Evolutionary conservation across 441 rosid species (phyloP).

Genomic region (Populus hybrid): DNA sequence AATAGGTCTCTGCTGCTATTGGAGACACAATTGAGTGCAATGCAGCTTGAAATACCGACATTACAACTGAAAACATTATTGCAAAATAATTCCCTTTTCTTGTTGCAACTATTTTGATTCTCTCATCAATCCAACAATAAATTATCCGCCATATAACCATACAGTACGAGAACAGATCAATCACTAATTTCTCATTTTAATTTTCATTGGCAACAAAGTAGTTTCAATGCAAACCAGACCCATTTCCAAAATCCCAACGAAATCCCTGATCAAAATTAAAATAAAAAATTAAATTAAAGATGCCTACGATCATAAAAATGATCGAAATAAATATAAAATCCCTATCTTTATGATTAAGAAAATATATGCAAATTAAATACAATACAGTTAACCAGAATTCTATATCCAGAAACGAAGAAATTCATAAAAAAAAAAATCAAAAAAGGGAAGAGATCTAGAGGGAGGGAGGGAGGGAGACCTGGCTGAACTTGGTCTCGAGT

Average conservation of each 20-base stretch:
- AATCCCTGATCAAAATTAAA: neutral
- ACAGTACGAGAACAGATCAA: neutral
- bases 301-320: neutral
- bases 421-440: neutral
- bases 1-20: neutral
- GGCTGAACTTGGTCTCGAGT: slow-evolving; percentile 91
- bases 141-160: neutral
- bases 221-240: neutral
- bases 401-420: neutral
- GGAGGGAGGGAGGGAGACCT: slow-evolving; percentile 8
- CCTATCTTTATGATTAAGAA: neutral
- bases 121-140: neutral
- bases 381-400: neutral
- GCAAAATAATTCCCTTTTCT: neutral
- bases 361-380: neutral
- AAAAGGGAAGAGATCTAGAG: neutral
- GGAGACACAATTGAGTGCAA: neutral
- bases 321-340: neutral
- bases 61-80: too few species aligned
- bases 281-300: too few species aligned
- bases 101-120: neutral
- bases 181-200: neutral
- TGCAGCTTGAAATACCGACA: neutral
- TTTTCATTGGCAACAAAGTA: neutral
- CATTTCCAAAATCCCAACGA: neutral